A percentile compares a stretch with the other conserved stretches of the same genome.
phyloP scores from a whole-genome alignment of 2,329 filamentous ascomycete genomes.

The Rhynchosporium graminicola region DNA sequence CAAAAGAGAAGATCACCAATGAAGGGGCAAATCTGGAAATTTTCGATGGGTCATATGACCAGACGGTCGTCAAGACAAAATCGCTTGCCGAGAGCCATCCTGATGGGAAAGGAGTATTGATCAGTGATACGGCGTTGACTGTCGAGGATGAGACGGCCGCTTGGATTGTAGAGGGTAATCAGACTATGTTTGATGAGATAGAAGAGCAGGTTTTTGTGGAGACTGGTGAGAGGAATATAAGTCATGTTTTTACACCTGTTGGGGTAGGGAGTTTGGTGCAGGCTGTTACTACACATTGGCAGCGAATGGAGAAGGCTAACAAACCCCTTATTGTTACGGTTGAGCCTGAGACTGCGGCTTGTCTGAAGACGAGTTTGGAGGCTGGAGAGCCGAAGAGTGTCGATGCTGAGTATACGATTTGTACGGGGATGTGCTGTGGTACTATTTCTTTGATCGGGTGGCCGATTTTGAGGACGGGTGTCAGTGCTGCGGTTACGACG shows the following conservation, averaged over 20 bases:
- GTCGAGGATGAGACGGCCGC: slow-evolving; percentile 65
- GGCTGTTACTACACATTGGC: slow-evolving; percentile 68
- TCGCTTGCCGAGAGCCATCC: slow-evolving; percentile 12
- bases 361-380: slow-evolving; percentile 55
- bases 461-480: slow-evolving; percentile 45
- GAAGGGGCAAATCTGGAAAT: slow-evolving; percentile 64
- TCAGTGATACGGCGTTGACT: slow-evolving; percentile 69
- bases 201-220: slow-evolving; percentile 58
- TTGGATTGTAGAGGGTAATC: slow-evolving; percentile 79
- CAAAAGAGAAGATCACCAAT: slow-evolving; percentile 53
- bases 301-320: slow-evolving; percentile 44
- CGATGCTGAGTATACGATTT: slow-evolving; percentile 47
- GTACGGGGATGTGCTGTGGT: slow-evolving; percentile 53
- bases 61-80: slow-evolving; percentile 47
- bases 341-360: slow-evolving; percentile 67
- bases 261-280: slow-evolving; percentile 75
- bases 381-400: slow-evolving; percentile 41
- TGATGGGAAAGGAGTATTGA: slow-evolving; percentile 48
- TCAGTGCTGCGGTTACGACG: slow-evolving; percentile 47
- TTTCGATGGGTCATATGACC: slow-evolving; percentile 63
- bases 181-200: slow-evolving; percentile 68
- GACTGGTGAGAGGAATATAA: slow-evolving; percentile 44
- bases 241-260: slow-evolving; percentile 62
- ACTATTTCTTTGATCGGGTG: slow-evolving; percentile 51
- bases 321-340: slow-evolving; percentile 58